Conservation (phyloP, 306 rosid genomes). For the Vachellia pachyceras region DNA sequence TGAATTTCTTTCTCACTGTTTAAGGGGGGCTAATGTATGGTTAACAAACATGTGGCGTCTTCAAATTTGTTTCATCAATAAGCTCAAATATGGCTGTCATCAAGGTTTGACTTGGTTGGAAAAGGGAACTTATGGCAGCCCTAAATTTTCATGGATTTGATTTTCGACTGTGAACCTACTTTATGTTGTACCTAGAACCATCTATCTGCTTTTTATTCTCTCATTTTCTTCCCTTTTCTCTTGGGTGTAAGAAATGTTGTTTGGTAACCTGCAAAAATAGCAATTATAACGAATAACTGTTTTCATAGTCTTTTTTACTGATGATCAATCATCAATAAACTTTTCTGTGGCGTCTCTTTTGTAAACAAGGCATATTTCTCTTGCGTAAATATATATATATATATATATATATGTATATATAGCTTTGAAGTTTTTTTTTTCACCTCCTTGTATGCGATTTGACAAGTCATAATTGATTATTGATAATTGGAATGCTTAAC, state of each 20-base stretch:
- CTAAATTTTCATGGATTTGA: neutral
- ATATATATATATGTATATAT: no score
- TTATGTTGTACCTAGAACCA: neutral
- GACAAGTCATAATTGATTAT: no score
- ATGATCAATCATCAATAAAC: no score
- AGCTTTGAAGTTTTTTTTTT: no score
- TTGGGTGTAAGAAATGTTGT: neutral
- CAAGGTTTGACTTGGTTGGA: slow-evolving; percentile 1
- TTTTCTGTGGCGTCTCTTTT: no score
- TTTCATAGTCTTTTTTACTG: neutral
- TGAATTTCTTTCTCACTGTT: slow-evolving; percentile 17
- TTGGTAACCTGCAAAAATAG: neutral
- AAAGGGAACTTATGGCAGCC: neutral
- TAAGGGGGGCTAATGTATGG: neutral
- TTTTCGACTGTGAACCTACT: neutral
- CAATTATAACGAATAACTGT: neutral
- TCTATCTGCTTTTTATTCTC: neutral
- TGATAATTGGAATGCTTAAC: no score
- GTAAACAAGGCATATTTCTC: no score
- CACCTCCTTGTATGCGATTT: no score
- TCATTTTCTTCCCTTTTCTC: no score
- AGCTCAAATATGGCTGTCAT: slow-evolving; percentile 8
- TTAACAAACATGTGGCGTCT: neutral
- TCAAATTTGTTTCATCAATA: slow-evolving; percentile 26
- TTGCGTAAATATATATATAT: no score